Percentiles rank a stretch among this genome's conserved stretches.
Conservation (phyloP, 2,329 filamentous ascomycete species). For the Alternaria alternata region DNA sequence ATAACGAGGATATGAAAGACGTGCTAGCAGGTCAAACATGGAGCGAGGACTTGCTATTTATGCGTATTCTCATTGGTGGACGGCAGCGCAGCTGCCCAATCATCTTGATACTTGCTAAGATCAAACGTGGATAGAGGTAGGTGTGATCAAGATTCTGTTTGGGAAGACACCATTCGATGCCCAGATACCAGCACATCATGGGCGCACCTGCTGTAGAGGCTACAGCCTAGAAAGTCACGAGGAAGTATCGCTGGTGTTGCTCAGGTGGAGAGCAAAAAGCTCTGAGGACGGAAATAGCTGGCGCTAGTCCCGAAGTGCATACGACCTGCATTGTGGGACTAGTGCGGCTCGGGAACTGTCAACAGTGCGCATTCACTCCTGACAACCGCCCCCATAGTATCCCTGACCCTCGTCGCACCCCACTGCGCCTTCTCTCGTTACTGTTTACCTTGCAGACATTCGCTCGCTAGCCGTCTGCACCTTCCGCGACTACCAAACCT, state of each 20-base stretch:
- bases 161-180: background rate
- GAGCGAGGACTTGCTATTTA: no score
- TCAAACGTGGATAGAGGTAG: background rate
- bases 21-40: background rate
- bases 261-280: background rate
- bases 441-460: constrained; percentile 26
- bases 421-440: constrained; percentile 31
- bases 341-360: constrained; percentile 22
- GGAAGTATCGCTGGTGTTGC: background rate
- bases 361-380: constrained; percentile 36
- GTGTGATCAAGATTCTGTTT: background rate
- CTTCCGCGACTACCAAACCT: constrained; percentile 16
- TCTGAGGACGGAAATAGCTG: constrained; percentile 3
- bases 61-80: no score
- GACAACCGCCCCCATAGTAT: constrained; percentile 38
- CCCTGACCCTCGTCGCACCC: constrained; percentile 31
- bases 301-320: constrained; percentile 7
- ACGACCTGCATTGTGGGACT: constrained; percentile 9
- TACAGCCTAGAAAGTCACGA: background rate
- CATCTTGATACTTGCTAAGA: no score
- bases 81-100: no score
- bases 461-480: constrained; percentile 32
- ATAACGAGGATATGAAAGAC: background rate
- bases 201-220: background rate
- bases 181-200: background rate